Evolutionary conservation across 2,329 filamentous ascomycete species (phyloP).

Genomic region (Cadophora sp.): DNA sequence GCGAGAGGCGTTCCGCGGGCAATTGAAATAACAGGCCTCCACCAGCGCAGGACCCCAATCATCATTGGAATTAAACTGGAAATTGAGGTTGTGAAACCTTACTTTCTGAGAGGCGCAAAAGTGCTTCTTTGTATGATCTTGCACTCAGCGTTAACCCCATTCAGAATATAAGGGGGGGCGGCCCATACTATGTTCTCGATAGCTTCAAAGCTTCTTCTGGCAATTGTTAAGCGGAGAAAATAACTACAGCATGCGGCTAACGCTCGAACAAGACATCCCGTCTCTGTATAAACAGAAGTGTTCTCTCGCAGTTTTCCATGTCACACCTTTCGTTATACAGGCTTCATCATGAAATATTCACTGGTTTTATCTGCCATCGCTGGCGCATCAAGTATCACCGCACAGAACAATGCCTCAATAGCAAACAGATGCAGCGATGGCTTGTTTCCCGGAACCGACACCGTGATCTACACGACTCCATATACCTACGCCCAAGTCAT

Average conservation of each 20-base stretch:
- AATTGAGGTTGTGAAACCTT: no score
- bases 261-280: not conserved
- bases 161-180: no score
- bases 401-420: slow-evolving; percentile 21
- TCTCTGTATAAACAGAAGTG: not conserved
- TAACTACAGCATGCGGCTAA: not conserved
- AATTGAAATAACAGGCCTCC: no score
- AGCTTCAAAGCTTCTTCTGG: not conserved
- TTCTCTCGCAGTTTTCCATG: no score
- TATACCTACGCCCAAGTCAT: slow-evolving; percentile 39
- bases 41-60: no score
- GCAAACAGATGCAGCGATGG: slow-evolving; percentile 27
- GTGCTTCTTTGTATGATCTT: no score
- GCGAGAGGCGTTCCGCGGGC: no score
- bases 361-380: slow-evolving; percentile 5
- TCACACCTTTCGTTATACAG: not conserved
- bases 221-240: not conserved
- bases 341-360: slow-evolving; percentile 13
- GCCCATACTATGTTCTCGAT: not conserved
- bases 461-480: slow-evolving; percentile 36
- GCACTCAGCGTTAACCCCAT: no score
- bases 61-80: no score
- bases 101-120: no score
- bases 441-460: slow-evolving; percentile 26
- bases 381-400: slow-evolving; percentile 13